Percentiles rank a stretch among this genome's conserved stretches.
phyloP scores from a whole-genome alignment of 306 rosid genomes.

The Leucaena leucocephala region DNA sequence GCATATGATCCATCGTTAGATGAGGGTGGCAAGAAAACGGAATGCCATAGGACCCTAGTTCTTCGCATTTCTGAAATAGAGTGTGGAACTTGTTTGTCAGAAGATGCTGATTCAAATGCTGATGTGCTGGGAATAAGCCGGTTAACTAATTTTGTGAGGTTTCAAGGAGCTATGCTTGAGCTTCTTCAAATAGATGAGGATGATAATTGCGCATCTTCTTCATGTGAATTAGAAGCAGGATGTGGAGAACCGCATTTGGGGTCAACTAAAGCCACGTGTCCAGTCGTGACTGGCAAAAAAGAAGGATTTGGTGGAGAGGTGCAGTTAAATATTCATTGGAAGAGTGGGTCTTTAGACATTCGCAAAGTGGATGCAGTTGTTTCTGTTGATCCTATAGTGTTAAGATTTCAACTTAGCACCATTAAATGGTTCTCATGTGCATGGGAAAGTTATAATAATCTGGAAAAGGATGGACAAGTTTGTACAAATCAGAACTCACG shows the following conservation, averaged over 20 bases:
- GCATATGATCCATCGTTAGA: constrained; percentile 78
- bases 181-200: constrained; percentile 65
- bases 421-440: constrained; percentile 64
- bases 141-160: constrained; percentile 78
- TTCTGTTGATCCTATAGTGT: constrained; percentile 69
- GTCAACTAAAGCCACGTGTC: constrained; percentile 46
- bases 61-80: constrained; percentile 77
- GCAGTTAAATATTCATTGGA: constrained; percentile 89
- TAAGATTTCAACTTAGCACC: constrained; percentile 81
- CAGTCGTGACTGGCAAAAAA: constrained; percentile 67
- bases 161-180: constrained; percentile 77
- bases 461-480: constrained; percentile 51
- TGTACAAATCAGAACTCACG: constrained; percentile 37
- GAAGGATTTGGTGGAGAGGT: constrained; percentile 90
- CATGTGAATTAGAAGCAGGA: constrained; percentile 40
- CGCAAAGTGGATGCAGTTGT: constrained; percentile 82
- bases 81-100: constrained; percentile 86
- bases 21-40: constrained; percentile 40
- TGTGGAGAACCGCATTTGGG: constrained; percentile 39
- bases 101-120: constrained; percentile 56
- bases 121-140: constrained; percentile 81
- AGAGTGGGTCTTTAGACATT: constrained; percentile 89
- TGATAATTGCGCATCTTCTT: constrained; percentile 35
- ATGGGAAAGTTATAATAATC: constrained; percentile 60
- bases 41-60: constrained; percentile 54